Evolutionary conservation across 345 rosid genomes (phyloP).

Genomic region (Pugionium dolabratum): DNA sequence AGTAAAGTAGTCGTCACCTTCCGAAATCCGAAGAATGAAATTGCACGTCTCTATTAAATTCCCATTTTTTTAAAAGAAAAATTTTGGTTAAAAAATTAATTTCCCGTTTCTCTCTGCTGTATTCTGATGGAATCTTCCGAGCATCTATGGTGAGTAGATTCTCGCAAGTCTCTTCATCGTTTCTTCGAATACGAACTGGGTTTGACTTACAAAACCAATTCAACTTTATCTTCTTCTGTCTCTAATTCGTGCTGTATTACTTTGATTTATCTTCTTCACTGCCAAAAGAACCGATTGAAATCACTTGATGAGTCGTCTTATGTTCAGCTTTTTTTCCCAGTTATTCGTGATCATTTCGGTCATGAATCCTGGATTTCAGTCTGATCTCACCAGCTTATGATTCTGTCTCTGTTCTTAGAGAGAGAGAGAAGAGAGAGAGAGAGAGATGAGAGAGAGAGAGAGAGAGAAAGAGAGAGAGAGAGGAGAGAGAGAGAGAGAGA

Average conservation of each 20-base stretch:
- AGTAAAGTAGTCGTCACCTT: too few relatives aligned
- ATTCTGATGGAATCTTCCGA: conserved; percentile 30
- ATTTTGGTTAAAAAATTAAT: too few relatives aligned
- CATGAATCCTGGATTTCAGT: not conserved
- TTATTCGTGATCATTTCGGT: not conserved
- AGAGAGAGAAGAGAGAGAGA: not conserved
- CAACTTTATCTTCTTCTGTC: conserved; percentile 1
- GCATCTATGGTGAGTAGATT: conserved; percentile 39
- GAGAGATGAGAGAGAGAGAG: not conserved
- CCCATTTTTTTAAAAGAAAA: not conserved
- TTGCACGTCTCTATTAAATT: conserved; percentile 29
- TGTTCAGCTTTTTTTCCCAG: not conserved
- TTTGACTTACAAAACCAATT: conserved; percentile 16
- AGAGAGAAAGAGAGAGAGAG: too few relatives aligned
- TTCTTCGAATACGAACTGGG: not conserved
- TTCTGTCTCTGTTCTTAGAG: not conserved
- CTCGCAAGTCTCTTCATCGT: conserved; percentile 5
- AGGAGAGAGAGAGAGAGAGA: not conserved
- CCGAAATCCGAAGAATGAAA: too few relatives aligned
- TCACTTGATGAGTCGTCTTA: conserved; percentile 12
- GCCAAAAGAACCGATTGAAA: conserved; percentile 17
- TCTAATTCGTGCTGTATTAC: not conserved
- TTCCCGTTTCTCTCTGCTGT: not conserved
- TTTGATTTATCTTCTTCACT: conserved; percentile 15
- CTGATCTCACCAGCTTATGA: conserved; percentile 30